Conservation (phyloP, 2,329 filamentous ascomycete species). For the Lachnellula suecica region DNA sequence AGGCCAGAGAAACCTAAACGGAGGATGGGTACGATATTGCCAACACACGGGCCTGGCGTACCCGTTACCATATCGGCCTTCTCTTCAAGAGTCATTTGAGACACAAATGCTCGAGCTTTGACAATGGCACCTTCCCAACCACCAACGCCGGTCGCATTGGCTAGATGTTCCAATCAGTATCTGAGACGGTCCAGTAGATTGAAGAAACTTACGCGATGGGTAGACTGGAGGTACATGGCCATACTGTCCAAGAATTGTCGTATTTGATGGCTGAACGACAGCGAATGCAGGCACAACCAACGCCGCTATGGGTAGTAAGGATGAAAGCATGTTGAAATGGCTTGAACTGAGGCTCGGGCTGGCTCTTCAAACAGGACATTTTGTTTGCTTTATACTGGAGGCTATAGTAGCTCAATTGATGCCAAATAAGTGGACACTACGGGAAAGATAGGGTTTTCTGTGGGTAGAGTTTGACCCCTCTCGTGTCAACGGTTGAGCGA, state of each 20-base stretch:
- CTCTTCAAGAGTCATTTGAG: constrained; percentile 73
- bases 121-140: constrained; percentile 67
- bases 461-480: no score
- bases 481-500: no score
- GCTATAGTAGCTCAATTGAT: neutral
- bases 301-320: constrained; percentile 12
- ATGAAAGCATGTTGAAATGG: constrained; percentile 4
- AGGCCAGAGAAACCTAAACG: constrained; percentile 25
- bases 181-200: neutral
- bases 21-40: constrained; percentile 24
- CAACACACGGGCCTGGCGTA: constrained; percentile 19
- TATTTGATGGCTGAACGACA: constrained; percentile 17
- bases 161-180: constrained; percentile 29
- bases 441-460: no score
- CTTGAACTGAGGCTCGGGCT: neutral
- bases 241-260: constrained; percentile 21
- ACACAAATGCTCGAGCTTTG: constrained; percentile 66
- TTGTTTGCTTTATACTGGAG: neutral
- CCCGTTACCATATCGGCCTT: constrained; percentile 50
- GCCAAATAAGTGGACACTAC: no score
- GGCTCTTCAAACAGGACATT: neutral
- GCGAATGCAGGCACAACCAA: constrained; percentile 19
- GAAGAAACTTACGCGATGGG: constrained; percentile 24
- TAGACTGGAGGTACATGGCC: constrained; percentile 20
- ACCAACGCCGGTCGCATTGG: constrained; percentile 14